Evolutionary conservation across 2,329 filamentous ascomycete genomes (phyloP).

Genomic region (Acrodontium crateriforme): DNA sequence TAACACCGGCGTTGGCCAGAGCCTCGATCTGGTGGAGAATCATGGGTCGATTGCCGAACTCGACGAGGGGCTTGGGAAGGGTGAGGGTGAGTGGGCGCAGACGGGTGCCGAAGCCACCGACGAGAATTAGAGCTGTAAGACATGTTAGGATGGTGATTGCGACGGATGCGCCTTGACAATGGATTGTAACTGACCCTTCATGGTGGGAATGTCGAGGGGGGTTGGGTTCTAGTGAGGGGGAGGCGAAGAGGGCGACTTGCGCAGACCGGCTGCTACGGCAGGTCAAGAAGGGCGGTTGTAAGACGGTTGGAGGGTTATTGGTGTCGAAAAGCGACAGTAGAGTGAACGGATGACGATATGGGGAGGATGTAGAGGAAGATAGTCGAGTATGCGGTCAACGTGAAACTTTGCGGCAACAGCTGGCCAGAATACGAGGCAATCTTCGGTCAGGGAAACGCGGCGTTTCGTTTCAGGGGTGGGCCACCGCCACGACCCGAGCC

Average conservation of each 20-base stretch:
- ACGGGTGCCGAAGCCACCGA: constrained; percentile 96
- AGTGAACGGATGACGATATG: too few species aligned
- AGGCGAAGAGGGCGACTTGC: too few species aligned
- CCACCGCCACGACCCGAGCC: too few species aligned
- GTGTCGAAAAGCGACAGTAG: constrained; percentile 6
- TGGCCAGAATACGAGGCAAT: too few species aligned
- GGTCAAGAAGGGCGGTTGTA: neutral
- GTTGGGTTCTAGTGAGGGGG: constrained; percentile 1
- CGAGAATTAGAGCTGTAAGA: constrained; percentile 81
- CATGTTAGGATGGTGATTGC: constrained; percentile 2
- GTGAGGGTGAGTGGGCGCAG: constrained; percentile 93
- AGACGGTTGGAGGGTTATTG: neutral
- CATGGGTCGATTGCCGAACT: constrained; percentile 99
- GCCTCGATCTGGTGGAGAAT: constrained; percentile 97
- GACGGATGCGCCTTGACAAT: neutral
- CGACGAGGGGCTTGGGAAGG: constrained; percentile 90
- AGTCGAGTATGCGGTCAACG: too few species aligned
- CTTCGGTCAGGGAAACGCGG: too few species aligned
- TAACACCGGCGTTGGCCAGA: constrained; percentile 83
- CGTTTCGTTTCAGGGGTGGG: too few species aligned
- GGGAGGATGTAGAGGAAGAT: too few species aligned
- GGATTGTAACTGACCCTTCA: constrained; percentile 30
- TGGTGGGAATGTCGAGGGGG: constrained; percentile 12
- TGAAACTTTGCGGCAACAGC: too few species aligned
- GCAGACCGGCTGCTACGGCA: constrained; percentile 6